phyloP scores from a whole-genome alignment of 208 protist species.

The Leishmania tropica region DNA sequence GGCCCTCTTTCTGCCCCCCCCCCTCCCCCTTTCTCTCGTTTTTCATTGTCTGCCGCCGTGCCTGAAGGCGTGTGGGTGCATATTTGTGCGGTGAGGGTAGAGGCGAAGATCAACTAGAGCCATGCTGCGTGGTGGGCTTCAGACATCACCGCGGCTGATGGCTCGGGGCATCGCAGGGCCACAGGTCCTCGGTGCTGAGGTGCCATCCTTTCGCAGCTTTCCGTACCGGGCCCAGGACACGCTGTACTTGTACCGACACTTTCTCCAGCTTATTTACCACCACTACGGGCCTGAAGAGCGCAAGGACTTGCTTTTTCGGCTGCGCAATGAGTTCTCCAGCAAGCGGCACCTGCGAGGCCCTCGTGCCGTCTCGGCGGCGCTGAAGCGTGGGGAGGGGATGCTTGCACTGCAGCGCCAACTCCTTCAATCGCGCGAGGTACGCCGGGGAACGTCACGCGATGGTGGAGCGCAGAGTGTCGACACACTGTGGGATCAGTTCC shows the following conservation, averaged over 20 bases:
- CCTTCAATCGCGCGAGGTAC: slow-evolving; percentile 48
- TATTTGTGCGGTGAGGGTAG: not conserved
- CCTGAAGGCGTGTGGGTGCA: not conserved
- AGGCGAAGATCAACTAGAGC: not conserved
- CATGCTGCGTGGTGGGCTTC: not conserved
- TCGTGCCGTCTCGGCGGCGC: slow-evolving; percentile 64
- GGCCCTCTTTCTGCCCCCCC: no score
- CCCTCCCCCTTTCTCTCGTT: no score
- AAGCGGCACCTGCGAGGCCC: slow-evolving; percentile 67
- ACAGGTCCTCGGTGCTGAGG: slow-evolving; percentile 72
- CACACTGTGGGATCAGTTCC: slow-evolving; percentile 75
- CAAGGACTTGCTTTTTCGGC: slow-evolving; percentile 66
- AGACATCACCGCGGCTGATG: slow-evolving; percentile 3
- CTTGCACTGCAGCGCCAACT: slow-evolving; percentile 66
- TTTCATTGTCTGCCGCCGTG: not conserved
- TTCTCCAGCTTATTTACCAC: slow-evolving; percentile 82
- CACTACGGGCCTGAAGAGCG: slow-evolving; percentile 68
- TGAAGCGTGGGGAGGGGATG: slow-evolving; percentile 72
- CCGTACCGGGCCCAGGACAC: slow-evolving; percentile 70
- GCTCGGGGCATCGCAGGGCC: slow-evolving; percentile 15
- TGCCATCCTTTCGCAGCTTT: slow-evolving; percentile 76
- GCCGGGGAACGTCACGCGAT: slow-evolving; percentile 37
- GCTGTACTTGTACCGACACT: slow-evolving; percentile 74
- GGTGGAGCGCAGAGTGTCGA: slow-evolving; percentile 73
- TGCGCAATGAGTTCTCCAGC: slow-evolving; percentile 81